phyloP scores from a whole-genome alignment of 805 yeast species.

The Lipomyces starkeyi region DNA sequence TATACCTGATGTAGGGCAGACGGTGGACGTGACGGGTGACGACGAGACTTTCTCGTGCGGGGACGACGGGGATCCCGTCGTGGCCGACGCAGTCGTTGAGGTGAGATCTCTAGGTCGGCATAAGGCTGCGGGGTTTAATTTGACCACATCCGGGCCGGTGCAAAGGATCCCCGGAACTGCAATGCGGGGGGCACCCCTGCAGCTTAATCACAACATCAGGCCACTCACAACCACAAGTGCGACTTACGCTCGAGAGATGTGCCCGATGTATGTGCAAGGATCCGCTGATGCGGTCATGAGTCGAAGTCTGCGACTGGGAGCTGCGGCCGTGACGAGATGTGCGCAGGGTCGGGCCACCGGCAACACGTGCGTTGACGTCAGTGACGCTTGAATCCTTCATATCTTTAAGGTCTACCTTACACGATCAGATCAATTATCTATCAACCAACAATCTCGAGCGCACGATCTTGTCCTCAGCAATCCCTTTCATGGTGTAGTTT shows the following conservation, averaged over 20 bases:
- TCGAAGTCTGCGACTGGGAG: neutral
- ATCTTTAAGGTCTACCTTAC: too few relatives aligned
- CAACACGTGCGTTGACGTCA: neutral
- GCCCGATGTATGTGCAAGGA: neutral
- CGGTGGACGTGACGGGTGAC: neutral
- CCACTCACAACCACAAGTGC: neutral
- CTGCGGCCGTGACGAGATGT: neutral
- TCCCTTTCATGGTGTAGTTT: neutral
- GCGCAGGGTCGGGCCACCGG: slow-evolving; percentile 3
- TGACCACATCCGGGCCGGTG: neutral
- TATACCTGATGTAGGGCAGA: neutral
- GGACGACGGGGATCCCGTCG: neutral
- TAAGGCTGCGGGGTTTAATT: too few relatives aligned
- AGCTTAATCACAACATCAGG: neutral
- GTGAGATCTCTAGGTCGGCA: too few relatives aligned
- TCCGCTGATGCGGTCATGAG: slow-evolving; percentile 3
- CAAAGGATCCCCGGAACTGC: neutral
- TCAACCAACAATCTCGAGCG: neutral
- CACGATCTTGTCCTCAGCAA: neutral
- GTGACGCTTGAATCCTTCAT: too few relatives aligned
- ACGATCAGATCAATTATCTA: neutral
- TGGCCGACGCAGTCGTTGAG: too few relatives aligned
- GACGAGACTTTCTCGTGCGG: neutral
- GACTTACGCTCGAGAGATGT: neutral
- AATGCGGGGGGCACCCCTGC: neutral